Evolutionary conservation across 1,284 basidiomycete genomes (phyloP).

Genomic region (Ustilago cynodontis): DNA sequence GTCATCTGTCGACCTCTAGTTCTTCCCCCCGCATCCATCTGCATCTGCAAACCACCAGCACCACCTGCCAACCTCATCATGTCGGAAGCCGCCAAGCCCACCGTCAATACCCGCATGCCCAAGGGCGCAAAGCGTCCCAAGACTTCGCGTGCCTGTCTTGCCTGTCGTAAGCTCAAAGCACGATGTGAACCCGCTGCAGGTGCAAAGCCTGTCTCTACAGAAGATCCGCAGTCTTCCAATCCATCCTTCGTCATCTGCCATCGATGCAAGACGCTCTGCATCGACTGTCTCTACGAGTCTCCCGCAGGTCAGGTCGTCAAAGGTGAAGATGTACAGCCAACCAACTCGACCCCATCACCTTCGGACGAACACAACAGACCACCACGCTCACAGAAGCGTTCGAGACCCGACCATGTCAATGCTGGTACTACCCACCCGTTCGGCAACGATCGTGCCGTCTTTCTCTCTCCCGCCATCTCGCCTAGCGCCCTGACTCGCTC

Average conservation of each 20-base stretch:
- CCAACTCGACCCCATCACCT: conserved; percentile 22
- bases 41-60: neutral
- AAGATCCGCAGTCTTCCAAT: conserved; percentile 25
- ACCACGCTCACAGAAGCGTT: conserved; percentile 29
- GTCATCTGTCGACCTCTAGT: neutral
- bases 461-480: conserved; percentile 39
- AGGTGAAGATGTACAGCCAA: conserved; percentile 22
- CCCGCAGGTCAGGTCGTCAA: conserved; percentile 35
- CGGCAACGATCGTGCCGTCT: conserved; percentile 43
- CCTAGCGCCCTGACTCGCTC: conserved; percentile 31
- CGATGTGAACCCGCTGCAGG: conserved; percentile 40
- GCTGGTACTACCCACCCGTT: conserved; percentile 16
- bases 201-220: conserved; percentile 4
- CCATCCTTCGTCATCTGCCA: conserved; percentile 35
- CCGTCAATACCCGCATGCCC: conserved; percentile 51
- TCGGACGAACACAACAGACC: conserved; percentile 18
- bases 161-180: conserved; percentile 53
- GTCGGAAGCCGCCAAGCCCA: conserved; percentile 25
- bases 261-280: conserved; percentile 53
- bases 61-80: conserved; percentile 12
- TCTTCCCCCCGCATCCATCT: neutral
- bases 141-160: conserved; percentile 45
- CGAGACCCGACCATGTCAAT: conserved; percentile 16
- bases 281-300: conserved; percentile 49
- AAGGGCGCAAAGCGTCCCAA: conserved; percentile 55